Conservation (phyloP, 805 yeast genomes). For the Starmerella bombicola region DNA sequence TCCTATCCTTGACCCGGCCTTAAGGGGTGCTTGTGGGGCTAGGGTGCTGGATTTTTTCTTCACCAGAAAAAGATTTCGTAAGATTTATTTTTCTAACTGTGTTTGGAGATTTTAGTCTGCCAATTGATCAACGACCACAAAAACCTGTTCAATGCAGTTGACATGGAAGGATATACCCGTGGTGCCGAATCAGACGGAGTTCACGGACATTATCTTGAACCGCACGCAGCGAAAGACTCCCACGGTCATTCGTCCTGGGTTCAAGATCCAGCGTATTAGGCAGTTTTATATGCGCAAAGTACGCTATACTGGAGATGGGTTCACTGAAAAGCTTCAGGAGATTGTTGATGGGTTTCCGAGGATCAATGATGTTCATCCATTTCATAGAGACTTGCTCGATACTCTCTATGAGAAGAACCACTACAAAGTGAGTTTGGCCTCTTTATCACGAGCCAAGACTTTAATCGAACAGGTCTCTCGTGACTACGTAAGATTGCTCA, state of each 20-base stretch:
- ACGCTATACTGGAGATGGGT: slow-evolving; percentile 91
- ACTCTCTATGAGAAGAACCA: slow-evolving; percentile 96
- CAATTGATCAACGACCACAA: slow-evolving; percentile 1
- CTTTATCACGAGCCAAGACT: slow-evolving; percentile 85
- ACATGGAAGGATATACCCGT: slow-evolving; percentile 98
- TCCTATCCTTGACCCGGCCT: too few relatives aligned
- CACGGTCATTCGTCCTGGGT: slow-evolving; percentile 95
- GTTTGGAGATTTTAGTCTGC: not conserved
- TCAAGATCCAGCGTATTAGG: slow-evolving; percentile 89
- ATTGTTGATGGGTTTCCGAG: slow-evolving; percentile 84
- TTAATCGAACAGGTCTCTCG: slow-evolving; percentile 91
- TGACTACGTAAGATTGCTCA: slow-evolving; percentile 85
- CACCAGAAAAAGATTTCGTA: slow-evolving; percentile 4
- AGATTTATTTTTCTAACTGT: not conserved
- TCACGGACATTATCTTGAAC: slow-evolving; percentile 91
- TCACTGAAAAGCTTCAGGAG: slow-evolving; percentile 81
- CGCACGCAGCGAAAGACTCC: slow-evolving; percentile 98
- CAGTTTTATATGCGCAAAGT: slow-evolving; percentile 98
- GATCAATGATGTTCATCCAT: slow-evolving; percentile 94
- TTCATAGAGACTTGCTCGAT: slow-evolving; percentile 96
- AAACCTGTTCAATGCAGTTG: slow-evolving; percentile 55
- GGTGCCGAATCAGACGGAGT: slow-evolving; percentile 81
- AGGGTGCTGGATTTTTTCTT: too few relatives aligned
- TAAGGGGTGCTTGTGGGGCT: too few relatives aligned
- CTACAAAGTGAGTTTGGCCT: slow-evolving; percentile 91